phyloP scores from a whole-genome alignment of 192 early-diverging fungal species.

The Coemansia sp. region DNA sequence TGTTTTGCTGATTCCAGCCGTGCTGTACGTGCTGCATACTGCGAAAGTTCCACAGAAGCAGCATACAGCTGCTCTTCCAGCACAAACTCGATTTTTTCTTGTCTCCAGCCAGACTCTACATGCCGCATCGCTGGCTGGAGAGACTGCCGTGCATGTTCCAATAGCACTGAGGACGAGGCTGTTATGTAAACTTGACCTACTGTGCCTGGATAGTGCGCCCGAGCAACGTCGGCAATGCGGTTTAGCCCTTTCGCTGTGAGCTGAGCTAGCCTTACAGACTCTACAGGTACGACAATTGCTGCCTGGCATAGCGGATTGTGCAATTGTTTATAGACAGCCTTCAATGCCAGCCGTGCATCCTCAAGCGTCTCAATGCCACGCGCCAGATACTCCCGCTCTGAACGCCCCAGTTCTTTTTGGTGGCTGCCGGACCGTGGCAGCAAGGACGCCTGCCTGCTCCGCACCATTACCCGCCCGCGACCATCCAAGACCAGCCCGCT shows the following conservation, averaged over 20 bases:
- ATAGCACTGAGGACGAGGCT: conserved; percentile 35
- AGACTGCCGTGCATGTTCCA: conserved; percentile 37
- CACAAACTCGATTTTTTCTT: conserved; percentile 7
- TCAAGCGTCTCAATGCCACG: conserved; percentile 33
- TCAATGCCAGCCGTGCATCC: conserved; percentile 41
- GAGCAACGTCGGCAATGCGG: conserved; percentile 1
- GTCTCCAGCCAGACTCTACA: neutral
- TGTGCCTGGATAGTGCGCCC: conserved; percentile 17
- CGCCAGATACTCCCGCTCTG: conserved; percentile 16
- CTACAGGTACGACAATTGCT: conserved; percentile 34
- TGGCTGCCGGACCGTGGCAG: conserved; percentile 1
- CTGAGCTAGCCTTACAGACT: conserved; percentile 37
- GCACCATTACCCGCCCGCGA: conserved; percentile 28
- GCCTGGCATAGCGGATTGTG: conserved; percentile 5
- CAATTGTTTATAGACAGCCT: conserved; percentile 10
- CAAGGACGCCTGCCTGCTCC: conserved; percentile 22
- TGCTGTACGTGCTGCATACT: neutral
- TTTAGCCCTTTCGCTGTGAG: neutral
- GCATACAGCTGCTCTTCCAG: conserved; percentile 13
- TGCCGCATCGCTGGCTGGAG: conserved; percentile 21
- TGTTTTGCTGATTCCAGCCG: neutral
- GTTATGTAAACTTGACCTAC: conserved; percentile 38
- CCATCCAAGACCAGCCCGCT: conserved; percentile 14
- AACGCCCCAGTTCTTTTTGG: neutral
- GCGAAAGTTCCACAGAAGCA: neutral